These are phyloP conservation scores for Piloderma croceum DNA, from an alignment of 768 basidiomycete species.

Conservation along the genomic window DNA sequence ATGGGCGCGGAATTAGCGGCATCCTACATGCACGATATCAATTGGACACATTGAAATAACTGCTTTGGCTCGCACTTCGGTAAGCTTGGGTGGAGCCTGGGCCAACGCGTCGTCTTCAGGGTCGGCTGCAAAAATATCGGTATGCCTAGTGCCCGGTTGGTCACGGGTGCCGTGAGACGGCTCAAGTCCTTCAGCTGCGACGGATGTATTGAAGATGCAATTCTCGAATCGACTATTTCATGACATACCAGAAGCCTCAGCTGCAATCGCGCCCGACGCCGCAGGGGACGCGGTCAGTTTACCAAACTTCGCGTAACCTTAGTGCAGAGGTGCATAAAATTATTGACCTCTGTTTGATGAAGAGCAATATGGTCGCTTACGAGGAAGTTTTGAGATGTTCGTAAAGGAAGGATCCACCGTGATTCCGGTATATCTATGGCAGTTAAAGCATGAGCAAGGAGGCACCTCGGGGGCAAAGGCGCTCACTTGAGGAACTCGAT, in stretches of 20 bases:
- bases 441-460: constrained; percentile 4
- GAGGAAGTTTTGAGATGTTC: constrained; percentile 71
- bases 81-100: constrained; percentile 41
- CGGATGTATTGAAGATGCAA: background rate
- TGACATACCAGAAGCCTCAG: constrained; percentile 2
- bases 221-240: background rate
- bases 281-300: constrained; percentile 31
- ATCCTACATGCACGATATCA: no score
- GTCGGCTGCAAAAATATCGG: constrained; percentile 44
- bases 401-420: constrained; percentile 73
- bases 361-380: constrained; percentile 33
- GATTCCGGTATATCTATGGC: constrained; percentile 62
- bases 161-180: constrained; percentile 55
- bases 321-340: background rate
- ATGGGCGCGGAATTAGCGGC: no score
- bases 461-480: constrained; percentile 1
- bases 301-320: constrained; percentile 72
- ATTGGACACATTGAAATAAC: constrained; percentile 1
- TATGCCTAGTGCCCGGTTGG: constrained; percentile 47
- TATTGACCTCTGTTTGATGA: background rate
- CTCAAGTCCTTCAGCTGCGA: constrained; percentile 37
- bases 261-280: constrained; percentile 10
- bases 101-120: constrained; percentile 53
- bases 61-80: constrained; percentile 1
- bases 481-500: constrained; percentile 74